Percentiles rank a stretch among this genome's conserved stretches.
Evolutionary conservation across 495 filamentous ascomycete genomes (phyloP).

Genomic region (Aspergillus sclerotiicarbonarius): DNA sequence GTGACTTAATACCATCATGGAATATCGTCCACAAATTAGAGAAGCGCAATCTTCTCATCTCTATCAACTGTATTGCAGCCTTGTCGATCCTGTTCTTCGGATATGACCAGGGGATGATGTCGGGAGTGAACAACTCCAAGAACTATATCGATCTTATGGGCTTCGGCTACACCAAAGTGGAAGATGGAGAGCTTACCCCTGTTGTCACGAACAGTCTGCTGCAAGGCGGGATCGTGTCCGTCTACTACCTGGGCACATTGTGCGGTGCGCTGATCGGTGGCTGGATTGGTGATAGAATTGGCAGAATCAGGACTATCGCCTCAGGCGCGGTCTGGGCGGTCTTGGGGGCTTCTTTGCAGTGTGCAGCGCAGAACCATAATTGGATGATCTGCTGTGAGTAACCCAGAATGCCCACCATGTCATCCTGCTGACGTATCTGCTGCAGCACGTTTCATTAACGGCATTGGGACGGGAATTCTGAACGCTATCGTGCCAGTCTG

Average conservation of each 20-base stretch:
- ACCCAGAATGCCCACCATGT: not conserved
- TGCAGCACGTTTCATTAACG: constrained; percentile 60
- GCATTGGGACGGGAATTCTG: constrained; percentile 70
- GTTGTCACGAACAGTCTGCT: constrained; percentile 61
- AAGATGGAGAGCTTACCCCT: constrained; percentile 41
- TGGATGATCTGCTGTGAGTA: constrained; percentile 69
- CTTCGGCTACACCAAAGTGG: constrained; percentile 57
- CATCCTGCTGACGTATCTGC: constrained; percentile 7
- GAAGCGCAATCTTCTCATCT: constrained; percentile 62
- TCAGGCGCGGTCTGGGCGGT: constrained; percentile 55
- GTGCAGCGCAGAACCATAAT: constrained; percentile 58
- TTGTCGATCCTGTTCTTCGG: constrained; percentile 61
- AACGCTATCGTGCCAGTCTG: constrained; percentile 72
- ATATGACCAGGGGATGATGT: constrained; percentile 75
- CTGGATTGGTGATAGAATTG: constrained; percentile 59
- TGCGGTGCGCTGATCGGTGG: constrained; percentile 60
- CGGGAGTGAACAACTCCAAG: constrained; percentile 65
- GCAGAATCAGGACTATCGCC: constrained; percentile 61
- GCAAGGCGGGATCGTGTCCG: constrained; percentile 66
- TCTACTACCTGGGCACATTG: constrained; percentile 70
- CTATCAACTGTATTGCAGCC: constrained; percentile 62
- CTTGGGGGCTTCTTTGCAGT: constrained; percentile 59
- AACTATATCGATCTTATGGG: constrained; percentile 66
- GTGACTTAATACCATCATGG: constrained; percentile 48
- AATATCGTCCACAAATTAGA: constrained; percentile 61